Evolutionary conservation across 2,329 filamentous ascomycete species (phyloP).

Genomic region (Fusarium coffeatum): DNA sequence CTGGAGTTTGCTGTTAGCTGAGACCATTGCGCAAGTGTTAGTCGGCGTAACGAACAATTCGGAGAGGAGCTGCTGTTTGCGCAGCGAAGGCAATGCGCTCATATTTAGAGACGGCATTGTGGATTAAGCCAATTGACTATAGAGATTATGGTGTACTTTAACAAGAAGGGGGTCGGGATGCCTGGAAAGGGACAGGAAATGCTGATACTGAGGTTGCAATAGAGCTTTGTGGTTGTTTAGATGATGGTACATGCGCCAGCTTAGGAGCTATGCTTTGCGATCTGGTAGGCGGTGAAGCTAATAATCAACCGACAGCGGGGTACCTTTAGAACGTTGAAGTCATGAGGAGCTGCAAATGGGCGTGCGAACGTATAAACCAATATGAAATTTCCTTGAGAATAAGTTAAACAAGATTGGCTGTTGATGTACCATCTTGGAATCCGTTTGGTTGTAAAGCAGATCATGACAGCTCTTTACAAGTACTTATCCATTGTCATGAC

Average conservation of each 20-base stretch:
- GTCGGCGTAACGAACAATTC: conserved; percentile 74
- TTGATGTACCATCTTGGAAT: not conserved
- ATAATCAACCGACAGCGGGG: not conserved
- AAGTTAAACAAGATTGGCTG: too few relatives aligned
- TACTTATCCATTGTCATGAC: conserved; percentile 10
- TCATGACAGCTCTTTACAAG: conserved; percentile 12
- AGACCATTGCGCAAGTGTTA: not conserved
- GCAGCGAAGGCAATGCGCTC: conserved; percentile 65
- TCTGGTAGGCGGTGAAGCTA: conserved; percentile 24
- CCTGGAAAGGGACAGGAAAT: not conserved
- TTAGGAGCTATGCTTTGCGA: not conserved
- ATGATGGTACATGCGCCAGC: not conserved
- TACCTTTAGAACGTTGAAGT: not conserved
- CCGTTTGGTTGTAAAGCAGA: not conserved
- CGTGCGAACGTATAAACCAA: not conserved
- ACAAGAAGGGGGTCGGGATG: too few relatives aligned
- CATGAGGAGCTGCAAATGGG: not conserved
- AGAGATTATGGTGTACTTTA: not conserved
- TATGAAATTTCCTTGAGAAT: not conserved
- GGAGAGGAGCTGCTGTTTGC: conserved; percentile 80
- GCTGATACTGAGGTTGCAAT: not conserved
- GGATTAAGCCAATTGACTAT: not conserved
- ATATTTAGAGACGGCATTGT: conserved; percentile 60
- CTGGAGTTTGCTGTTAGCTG: conserved; percentile 59
- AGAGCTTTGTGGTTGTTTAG: not conserved